A percentile compares a stretch with the other conserved stretches of the same genome.
These are phyloP conservation scores for Eucalyptus marginata DNA, from an alignment of 345 rosid species.

Conservation along the genomic window DNA sequence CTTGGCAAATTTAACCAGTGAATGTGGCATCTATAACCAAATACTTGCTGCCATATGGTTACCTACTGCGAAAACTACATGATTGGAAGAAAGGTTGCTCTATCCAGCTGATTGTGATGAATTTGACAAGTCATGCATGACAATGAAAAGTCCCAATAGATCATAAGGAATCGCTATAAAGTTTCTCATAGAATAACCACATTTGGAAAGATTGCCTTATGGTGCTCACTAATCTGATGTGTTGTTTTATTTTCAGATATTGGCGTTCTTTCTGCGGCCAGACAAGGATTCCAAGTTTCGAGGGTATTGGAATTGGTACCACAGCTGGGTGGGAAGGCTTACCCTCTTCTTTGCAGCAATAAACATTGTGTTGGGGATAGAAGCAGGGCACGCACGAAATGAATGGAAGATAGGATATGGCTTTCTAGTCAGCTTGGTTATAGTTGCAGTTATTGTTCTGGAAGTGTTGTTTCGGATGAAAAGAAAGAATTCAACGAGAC, in stretches of 20 bases:
- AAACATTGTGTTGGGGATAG: slow-evolving; percentile 62
- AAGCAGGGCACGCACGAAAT: slow-evolving; percentile 40
- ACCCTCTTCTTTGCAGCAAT: slow-evolving; percentile 70
- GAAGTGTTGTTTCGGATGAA: slow-evolving; percentile 37
- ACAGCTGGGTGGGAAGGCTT: slow-evolving; percentile 70
- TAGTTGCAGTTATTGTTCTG: slow-evolving; percentile 40
- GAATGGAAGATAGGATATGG: slow-evolving; percentile 78
- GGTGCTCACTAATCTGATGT: neutral
- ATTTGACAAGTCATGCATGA: neutral
- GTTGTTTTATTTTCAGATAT: slow-evolving; percentile 22
- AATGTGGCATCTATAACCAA: neutral
- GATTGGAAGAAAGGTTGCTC: neutral
- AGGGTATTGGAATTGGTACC: slow-evolving; percentile 85
- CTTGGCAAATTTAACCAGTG: neutral
- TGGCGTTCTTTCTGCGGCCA: slow-evolving; percentile 78
- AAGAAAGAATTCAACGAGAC: slow-evolving; percentile 12
- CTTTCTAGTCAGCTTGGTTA: slow-evolving; percentile 36
- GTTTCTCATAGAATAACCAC: neutral
- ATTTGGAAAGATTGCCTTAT: neutral
- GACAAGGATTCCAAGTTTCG: slow-evolving; percentile 60
- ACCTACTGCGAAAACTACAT: neutral
- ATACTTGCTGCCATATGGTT: neutral
- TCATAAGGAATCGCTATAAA: neutral
- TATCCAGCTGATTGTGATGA: neutral
- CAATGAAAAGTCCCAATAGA: neutral